Base-by-base conservation (phyloP, 805 yeast species). In the Sugiyamaella smithiae region DNA sequence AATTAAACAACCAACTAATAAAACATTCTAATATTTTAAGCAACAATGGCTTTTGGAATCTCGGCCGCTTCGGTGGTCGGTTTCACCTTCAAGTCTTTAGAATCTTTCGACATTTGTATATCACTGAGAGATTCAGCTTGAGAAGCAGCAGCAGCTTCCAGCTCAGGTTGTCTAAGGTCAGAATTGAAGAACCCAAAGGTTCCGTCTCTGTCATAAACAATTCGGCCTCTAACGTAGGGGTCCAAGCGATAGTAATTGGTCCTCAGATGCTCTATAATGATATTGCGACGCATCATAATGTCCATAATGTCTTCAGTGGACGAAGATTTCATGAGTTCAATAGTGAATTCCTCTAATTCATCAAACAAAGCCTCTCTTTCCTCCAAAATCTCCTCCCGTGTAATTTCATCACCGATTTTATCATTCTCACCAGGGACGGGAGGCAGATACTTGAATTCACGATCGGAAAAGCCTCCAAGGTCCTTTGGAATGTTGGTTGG, bases 201-300 rank as follows among this genome's bases (percentile, higher is more conserved):
- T 12, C 93, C 90, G 47, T 76, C 71, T 59, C 96, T 78, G 67
- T 93, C 99, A 61, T 80, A 87, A 32, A 82, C 70, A 33, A 89
- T 81, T 55, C 89, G 81, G 38, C 84, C 80, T 66, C 99, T 81
- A 43, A 88, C 66, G 56, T 85, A 88, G 1, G 95, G 93, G 61
- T 93, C 98, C 48, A 87, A 67, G 42, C 69, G 64, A 61, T 77
- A 74, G 67, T 84, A 90, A 61, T 85, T 86, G 23, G 73, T 68
- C 7, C 83, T 70, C 44, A 91, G 63, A 51, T 76, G 67, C 45
- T 67, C 67, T 46, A 83, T 78, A 19, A 84, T 49, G 26, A 67
- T 65, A 12, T 80, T 53, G 46, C 60, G 49, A 40, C 54, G 46
- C 48, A 81, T 83, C 29, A 71, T 67, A 62, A 78, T 70, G 52